Evolutionary conservation across 2,329 filamentous ascomycete genomes (phyloP).

Genomic region (Ophiostoma piceae): DNA sequence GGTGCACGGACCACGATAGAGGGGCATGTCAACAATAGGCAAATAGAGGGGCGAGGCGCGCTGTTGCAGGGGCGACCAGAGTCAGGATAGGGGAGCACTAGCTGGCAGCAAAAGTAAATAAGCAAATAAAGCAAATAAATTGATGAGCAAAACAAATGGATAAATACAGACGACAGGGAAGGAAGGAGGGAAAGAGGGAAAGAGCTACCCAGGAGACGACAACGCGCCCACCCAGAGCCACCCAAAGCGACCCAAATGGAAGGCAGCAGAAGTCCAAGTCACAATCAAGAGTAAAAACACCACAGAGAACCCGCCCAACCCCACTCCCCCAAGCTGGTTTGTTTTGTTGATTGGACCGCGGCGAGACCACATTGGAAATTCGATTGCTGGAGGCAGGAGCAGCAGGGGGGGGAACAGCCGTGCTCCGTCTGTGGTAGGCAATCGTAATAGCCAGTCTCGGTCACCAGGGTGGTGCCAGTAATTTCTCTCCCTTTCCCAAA

Average conservation of each 20-base stretch:
- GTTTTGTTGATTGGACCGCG: constrained; percentile 26
- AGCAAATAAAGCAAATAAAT: constrained; percentile 12
- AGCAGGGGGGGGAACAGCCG: constrained; percentile 10
- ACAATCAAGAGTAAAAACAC: constrained; percentile 3
- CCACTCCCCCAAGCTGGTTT: constrained; percentile 21
- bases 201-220: constrained; percentile 2
- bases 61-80: constrained; percentile 21
- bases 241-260: constrained; percentile 6
- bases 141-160: constrained; percentile 11
- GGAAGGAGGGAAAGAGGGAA: constrained; percentile 12
- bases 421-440: not conserved
- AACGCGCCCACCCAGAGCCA: not conserved
- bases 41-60: constrained; percentile 9
- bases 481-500: constrained; percentile 12
- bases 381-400: constrained; percentile 14
- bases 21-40: constrained; percentile 14
- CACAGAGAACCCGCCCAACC: constrained; percentile 16
- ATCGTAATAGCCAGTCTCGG: not conserved
- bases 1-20: constrained; percentile 18
- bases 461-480: constrained; percentile 13
- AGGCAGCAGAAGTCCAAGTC: constrained; percentile 7
- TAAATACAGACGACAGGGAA: constrained; percentile 18
- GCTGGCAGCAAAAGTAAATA: not conserved
- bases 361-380: constrained; percentile 17
- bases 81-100: not conserved